Percentiles rank a stretch among this genome's conserved stretches.
Evolutionary conservation across 352 stramenopile genomes (phyloP).

Genomic region (Aphanomyces invadans): DNA sequence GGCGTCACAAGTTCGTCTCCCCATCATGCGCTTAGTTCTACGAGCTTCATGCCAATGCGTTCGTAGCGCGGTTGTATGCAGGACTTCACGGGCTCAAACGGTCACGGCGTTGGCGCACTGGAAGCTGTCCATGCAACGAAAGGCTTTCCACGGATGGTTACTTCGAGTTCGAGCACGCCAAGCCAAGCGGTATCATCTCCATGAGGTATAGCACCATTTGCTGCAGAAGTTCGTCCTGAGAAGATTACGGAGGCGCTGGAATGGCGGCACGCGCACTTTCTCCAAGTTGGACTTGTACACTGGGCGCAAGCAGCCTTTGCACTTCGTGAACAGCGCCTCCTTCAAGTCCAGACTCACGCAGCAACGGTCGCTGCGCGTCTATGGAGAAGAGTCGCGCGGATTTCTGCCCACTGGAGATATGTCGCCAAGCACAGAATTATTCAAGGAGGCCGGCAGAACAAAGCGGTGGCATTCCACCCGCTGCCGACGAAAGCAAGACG

Average conservation of each 20-base stretch:
- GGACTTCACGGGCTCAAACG: neutral
- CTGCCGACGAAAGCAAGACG: neutral
- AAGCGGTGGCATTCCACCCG: neutral
- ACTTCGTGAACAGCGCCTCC: conserved; percentile 1
- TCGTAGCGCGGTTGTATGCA: neutral
- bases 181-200: neutral
- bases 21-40: neutral
- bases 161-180: neutral
- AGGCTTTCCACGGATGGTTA: neutral
- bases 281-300: neutral
- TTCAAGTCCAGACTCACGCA: neutral
- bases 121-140: conserved; percentile 5
- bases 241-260: conserved; percentile 11
- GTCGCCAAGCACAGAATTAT: neutral
- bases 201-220: neutral
- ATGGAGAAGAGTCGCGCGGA: conserved; percentile 1
- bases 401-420: conserved; percentile 3
- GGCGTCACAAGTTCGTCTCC: neutral
- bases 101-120: neutral
- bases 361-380: neutral
- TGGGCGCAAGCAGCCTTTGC: conserved; percentile 3
- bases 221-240: no score
- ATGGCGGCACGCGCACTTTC: conserved; percentile 5
- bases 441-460: neutral
- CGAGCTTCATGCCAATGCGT: neutral